A percentile compares a stretch with the other conserved stretches of the same genome.
Conservation (phyloP, 2,329 filamentous ascomycete genomes). For the Gnomoniopsis smithogilvyi region DNA sequence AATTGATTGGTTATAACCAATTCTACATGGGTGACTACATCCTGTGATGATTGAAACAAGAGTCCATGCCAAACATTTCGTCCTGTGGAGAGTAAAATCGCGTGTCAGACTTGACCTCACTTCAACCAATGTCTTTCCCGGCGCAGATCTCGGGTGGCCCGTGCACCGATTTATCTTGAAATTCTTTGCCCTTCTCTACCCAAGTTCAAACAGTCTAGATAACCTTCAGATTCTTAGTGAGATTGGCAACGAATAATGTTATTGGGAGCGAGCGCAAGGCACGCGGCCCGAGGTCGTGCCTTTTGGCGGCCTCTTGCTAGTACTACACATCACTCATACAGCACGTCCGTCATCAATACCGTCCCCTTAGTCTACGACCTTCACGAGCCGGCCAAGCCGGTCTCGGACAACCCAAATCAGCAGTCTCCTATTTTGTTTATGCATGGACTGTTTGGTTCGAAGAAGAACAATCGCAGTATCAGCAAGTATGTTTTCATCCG, state of each 20-base stretch:
- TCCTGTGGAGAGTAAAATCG: too few species aligned
- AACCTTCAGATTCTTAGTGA: background rate
- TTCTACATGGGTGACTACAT: background rate
- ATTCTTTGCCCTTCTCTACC: background rate
- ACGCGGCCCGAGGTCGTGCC: constrained; percentile 7
- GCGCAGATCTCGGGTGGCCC: constrained; percentile 2
- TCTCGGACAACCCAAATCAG: constrained; percentile 34
- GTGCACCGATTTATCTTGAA: constrained; percentile 5
- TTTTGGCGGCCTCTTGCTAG: constrained; percentile 1
- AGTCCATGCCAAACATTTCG: background rate
- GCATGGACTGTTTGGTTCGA: constrained; percentile 91
- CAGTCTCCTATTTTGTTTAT: constrained; percentile 75
- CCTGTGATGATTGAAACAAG: background rate
- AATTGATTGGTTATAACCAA: background rate
- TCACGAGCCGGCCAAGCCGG: constrained; percentile 53
- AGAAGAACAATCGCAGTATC: constrained; percentile 90
- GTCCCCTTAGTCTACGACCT: constrained; percentile 61
- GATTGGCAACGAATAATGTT: constrained; percentile 5
- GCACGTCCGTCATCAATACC: constrained; percentile 5
- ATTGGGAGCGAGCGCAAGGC: constrained; percentile 9
- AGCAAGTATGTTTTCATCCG: constrained; percentile 67
- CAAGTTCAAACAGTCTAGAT: background rate
- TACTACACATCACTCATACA: constrained; percentile 3
- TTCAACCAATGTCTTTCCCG: background rate
- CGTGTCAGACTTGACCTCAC: too few species aligned